A percentile compares a stretch with the other conserved stretches of the same genome.
Evolutionary conservation across 2,329 filamentous ascomycete species (phyloP).

Genomic region (Leptographium flavum): DNA sequence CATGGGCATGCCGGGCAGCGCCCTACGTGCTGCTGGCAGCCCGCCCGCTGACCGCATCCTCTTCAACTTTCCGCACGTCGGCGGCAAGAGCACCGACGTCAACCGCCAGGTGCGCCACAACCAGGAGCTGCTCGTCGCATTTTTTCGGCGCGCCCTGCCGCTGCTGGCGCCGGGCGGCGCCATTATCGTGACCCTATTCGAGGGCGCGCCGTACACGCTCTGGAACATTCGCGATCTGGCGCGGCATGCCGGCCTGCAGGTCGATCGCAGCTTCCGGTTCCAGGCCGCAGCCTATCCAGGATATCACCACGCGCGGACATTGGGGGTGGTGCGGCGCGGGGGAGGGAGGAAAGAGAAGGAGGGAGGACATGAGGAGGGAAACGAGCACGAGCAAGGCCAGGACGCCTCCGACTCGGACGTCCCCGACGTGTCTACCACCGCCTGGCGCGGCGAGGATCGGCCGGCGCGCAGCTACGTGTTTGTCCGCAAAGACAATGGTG

Average conservation of each 20-base stretch:
- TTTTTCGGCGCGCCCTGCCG: slow-evolving; percentile 42
- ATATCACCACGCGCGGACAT: slow-evolving; percentile 59
- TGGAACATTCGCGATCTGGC: slow-evolving; percentile 90
- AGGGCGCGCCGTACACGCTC: slow-evolving; percentile 83
- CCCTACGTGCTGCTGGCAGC: background rate
- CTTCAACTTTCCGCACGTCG: slow-evolving; percentile 97
- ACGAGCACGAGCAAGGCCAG: background rate
- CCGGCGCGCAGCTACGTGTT: slow-evolving; percentile 47
- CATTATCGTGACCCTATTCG: slow-evolving; percentile 79
- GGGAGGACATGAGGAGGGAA: slow-evolving; percentile 11
- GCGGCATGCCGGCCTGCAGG: slow-evolving; percentile 58
- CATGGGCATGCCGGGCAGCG: slow-evolving; percentile 22
- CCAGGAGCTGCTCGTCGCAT: slow-evolving; percentile 60
- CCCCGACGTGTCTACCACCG: slow-evolving; percentile 12
- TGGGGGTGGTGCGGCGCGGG: slow-evolving; percentile 40
- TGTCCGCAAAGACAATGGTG: slow-evolving; percentile 39
- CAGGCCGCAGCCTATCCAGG: slow-evolving; percentile 53
- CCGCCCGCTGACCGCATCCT: slow-evolving; percentile 52
- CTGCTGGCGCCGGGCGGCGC: slow-evolving; percentile 41
- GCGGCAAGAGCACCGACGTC: slow-evolving; percentile 81
- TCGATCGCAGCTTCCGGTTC: slow-evolving; percentile 58
- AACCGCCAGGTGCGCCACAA: slow-evolving; percentile 91
- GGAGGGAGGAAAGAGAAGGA: background rate
- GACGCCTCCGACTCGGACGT: background rate
- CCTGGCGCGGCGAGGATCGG: slow-evolving; percentile 39